Conservation (phyloP, 192 early-diverging fungal genomes). For the Coemansia sp. region DNA sequence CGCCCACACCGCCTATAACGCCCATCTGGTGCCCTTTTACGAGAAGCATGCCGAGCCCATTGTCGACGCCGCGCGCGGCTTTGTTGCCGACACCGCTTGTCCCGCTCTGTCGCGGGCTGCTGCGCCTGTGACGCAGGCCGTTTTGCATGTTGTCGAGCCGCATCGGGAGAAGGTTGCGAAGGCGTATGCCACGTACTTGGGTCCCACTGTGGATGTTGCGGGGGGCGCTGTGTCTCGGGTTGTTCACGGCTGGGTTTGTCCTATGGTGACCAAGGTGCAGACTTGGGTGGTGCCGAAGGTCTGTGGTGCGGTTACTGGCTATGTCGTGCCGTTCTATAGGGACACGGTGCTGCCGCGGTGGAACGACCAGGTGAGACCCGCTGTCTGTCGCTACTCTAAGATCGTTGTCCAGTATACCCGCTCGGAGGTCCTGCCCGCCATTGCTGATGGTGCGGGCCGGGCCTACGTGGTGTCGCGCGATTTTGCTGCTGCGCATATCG, state of each 20-base stretch:
- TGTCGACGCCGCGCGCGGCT: slow-evolving; percentile 8
- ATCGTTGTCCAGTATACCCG: slow-evolving; percentile 35
- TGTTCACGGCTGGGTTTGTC: slow-evolving; percentile 12
- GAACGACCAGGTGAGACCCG: slow-evolving; percentile 41
- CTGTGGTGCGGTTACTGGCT: slow-evolving; percentile 21
- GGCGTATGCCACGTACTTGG: slow-evolving; percentile 19
- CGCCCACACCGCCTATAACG: slow-evolving; percentile 39
- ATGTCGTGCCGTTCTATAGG: slow-evolving; percentile 35
- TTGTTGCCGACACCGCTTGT: slow-evolving; percentile 25
- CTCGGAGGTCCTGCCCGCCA: slow-evolving; percentile 27
- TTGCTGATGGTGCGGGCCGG: slow-evolving; percentile 26
- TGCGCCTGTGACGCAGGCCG: slow-evolving; percentile 21
- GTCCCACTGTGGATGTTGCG: slow-evolving; percentile 27
- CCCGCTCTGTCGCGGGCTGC: slow-evolving; percentile 23
- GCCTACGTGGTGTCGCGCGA: slow-evolving; percentile 9
- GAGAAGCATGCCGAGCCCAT: slow-evolving; percentile 34
- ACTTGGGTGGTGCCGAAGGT: slow-evolving; percentile 28
- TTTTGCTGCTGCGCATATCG: slow-evolving; percentile 27
- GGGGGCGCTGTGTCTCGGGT: slow-evolving; percentile 1
- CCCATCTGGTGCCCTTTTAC: slow-evolving; percentile 53
- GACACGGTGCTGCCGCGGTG: slow-evolving; percentile 42
- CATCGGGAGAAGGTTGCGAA: slow-evolving; percentile 14
- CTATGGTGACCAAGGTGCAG: not conserved
- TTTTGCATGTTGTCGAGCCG: slow-evolving; percentile 23
- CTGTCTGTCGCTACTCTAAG: slow-evolving; percentile 25